Conservation (phyloP, 176 grass and related monocot genomes). For the Luzula sylvatica region DNA sequence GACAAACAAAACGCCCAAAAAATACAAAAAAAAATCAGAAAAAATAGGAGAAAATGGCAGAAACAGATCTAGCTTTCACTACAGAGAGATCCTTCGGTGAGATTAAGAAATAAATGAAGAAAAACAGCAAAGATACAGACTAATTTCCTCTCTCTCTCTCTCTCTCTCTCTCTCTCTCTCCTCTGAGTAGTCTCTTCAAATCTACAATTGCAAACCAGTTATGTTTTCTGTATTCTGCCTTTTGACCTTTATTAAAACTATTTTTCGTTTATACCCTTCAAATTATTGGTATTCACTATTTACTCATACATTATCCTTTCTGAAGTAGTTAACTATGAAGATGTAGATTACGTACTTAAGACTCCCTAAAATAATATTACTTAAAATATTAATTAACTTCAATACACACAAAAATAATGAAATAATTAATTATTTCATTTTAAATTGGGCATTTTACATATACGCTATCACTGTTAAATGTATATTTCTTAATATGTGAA, state of each 20-base stretch:
- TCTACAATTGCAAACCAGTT: constrained; percentile 13
- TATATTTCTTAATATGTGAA: no score
- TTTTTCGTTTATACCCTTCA: not conserved
- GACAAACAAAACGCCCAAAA: not conserved
- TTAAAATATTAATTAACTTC: no score
- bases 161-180: not conserved
- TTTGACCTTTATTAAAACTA: constrained; percentile 6
- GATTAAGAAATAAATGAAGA: not conserved
- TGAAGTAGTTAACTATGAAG: no score
- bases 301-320: no score
- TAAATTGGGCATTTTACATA: not conserved
- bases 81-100: not conserved
- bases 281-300: not conserved
- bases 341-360: not conserved
- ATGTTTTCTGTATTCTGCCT: constrained; percentile 6
- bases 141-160: constrained; percentile 11
- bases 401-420: no score
- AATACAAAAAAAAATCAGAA: not conserved
- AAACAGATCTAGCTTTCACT: constrained; percentile 2
- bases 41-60: no score
- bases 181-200: constrained; percentile 15
- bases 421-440: not conserved
- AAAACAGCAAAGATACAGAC: not conserved
- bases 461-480: not conserved
- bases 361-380: not conserved